phyloP scores from a whole-genome alignment of 2,329 filamentous ascomycete genomes.

The Cryphonectria nitschkei region DNA sequence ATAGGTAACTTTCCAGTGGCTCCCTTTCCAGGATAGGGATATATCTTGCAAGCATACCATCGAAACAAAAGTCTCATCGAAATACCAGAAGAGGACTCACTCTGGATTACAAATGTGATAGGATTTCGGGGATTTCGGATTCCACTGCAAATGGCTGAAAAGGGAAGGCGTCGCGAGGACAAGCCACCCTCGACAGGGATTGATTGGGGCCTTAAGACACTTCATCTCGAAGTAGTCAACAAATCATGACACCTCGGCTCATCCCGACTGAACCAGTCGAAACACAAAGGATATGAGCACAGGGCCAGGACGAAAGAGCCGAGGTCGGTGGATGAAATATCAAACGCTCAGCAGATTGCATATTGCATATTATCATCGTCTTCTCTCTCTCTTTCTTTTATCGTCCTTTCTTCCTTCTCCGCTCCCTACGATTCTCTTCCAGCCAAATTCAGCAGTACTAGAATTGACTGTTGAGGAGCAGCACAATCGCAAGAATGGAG shows the following conservation, averaged over 20 bases:
- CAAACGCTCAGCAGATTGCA: not conserved
- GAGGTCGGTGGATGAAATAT: not conserved
- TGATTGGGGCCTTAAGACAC: not conserved
- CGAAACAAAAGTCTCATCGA: not conserved
- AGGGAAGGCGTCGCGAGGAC: not conserved
- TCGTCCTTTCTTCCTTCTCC: no score
- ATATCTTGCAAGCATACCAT: not conserved
- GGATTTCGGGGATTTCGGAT: no score
- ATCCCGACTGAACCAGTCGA: not conserved
- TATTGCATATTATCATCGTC: not conserved
- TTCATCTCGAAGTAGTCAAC: not conserved
- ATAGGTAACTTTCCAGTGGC: not conserved
- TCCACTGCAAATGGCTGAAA: not conserved
- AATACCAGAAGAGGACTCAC: no score
- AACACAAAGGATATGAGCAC: not conserved
- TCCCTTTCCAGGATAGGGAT: not conserved
- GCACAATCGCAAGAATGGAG: conserved; percentile 6
- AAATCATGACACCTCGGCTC: not conserved
- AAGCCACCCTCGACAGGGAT: not conserved
- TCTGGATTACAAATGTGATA: no score
- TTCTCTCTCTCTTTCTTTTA: not conserved
- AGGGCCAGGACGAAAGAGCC: not conserved
- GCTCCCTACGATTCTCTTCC: no score
- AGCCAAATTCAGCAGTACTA: no score
- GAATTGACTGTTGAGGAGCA: not conserved